Evolutionary conservation across 805 yeast genomes (phyloP).

Genomic region (Starmerella roubikii): DNA sequence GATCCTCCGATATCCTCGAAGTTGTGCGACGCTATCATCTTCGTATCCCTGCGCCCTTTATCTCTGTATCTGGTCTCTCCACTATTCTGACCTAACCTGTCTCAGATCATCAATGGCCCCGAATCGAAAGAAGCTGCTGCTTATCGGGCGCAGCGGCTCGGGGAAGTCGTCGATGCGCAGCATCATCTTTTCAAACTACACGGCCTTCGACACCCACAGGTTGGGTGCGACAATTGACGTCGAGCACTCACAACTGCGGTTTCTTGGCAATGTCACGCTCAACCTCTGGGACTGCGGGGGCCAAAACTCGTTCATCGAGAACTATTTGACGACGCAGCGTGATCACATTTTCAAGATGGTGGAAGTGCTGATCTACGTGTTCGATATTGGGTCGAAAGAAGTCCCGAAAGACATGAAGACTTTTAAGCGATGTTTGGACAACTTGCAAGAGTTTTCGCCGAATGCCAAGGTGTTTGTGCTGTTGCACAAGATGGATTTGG

Average conservation of each 20-base stretch:
- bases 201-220: constrained; percentile 91
- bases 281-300: constrained; percentile 95
- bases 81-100: too few relatives aligned
- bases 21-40: too few relatives aligned
- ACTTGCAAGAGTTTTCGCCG: constrained; percentile 73
- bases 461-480: constrained; percentile 82
- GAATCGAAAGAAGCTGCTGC: constrained; percentile 42
- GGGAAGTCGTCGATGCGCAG: constrained; percentile 97
- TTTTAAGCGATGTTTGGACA: constrained; percentile 68
- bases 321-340: constrained; percentile 73
- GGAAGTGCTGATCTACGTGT: constrained; percentile 88
- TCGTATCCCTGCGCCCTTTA: too few relatives aligned
- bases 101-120: too few relatives aligned
- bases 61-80: too few relatives aligned
- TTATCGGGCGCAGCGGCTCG: constrained; percentile 89
- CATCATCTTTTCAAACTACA: constrained; percentile 83
- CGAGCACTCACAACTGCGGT: constrained; percentile 89
- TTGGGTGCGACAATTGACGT: constrained; percentile 96
- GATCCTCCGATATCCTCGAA: too few relatives aligned
- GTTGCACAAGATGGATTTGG: constrained; percentile 92
- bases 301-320: constrained; percentile 92
- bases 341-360: constrained; percentile 92
- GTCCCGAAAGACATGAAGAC: constrained; percentile 88
- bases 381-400: constrained; percentile 87
- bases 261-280: constrained; percentile 86